phyloP scores from a whole-genome alignment of 2,329 filamentous ascomycete species.

The Drechslerella dactyloides region DNA sequence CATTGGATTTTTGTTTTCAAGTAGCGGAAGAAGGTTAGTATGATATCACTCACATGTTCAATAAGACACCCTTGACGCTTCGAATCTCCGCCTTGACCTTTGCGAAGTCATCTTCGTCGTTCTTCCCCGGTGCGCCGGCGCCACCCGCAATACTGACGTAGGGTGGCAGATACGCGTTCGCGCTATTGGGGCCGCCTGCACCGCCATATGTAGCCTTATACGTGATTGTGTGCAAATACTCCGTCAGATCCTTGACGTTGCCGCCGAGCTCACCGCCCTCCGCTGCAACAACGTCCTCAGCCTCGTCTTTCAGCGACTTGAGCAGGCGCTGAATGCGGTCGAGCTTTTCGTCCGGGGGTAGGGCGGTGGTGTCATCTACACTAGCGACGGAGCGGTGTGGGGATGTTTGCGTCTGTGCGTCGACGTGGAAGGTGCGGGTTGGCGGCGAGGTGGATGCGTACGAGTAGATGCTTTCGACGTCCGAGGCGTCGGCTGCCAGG shows the following conservation, averaged over 20 bases:
- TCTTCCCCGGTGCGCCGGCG: constrained; percentile 62
- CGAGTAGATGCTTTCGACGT: constrained; percentile 42
- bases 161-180: constrained; percentile 56
- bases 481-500: constrained; percentile 45
- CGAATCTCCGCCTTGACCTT: constrained; percentile 76
- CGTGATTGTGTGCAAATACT: constrained; percentile 70
- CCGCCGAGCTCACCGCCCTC: constrained; percentile 55
- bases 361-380: constrained; percentile 53
- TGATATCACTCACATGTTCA: constrained; percentile 60
- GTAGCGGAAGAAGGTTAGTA: background rate
- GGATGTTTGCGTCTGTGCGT: constrained; percentile 79
- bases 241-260: constrained; percentile 64
- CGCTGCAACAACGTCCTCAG: constrained; percentile 51
- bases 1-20: background rate
- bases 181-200: constrained; percentile 12
- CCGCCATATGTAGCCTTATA: constrained; percentile 59
- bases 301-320: constrained; percentile 53
- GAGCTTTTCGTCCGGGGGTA: constrained; percentile 53
- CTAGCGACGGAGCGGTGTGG: constrained; percentile 60
- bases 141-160: constrained; percentile 60
- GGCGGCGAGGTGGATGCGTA: constrained; percentile 66
- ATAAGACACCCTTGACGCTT: constrained; percentile 76
- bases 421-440: constrained; percentile 79
- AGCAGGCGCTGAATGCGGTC: constrained; percentile 53
- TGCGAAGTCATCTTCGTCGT: constrained; percentile 72